Conservation (phyloP, 2,329 filamentous ascomycete genomes). For the Cladophialophora chaetospira region DNA sequence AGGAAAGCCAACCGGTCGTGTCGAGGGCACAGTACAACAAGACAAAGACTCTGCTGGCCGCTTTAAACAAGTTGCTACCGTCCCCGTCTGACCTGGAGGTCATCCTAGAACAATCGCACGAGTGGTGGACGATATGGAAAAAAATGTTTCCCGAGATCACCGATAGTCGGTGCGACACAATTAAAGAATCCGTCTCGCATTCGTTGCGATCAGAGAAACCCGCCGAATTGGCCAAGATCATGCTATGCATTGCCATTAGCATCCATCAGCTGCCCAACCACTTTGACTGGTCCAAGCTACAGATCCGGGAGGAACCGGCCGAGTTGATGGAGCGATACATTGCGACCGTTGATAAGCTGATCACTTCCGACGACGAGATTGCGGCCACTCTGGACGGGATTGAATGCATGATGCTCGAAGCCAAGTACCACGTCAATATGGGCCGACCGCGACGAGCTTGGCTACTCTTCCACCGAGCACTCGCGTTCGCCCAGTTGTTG, state of each 20-base stretch:
- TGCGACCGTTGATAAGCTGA: conserved; percentile 49
- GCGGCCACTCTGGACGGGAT: conserved; percentile 55
- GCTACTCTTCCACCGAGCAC: conserved; percentile 53
- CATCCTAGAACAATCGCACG: conserved; percentile 37
- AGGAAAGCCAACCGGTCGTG: conserved; percentile 35
- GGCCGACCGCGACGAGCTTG: conserved; percentile 59
- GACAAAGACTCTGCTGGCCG: conserved; percentile 31
- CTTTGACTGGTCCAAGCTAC: conserved; percentile 41
- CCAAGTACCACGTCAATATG: conserved; percentile 57
- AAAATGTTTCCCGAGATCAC: conserved; percentile 40
- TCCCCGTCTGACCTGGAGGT: conserved; percentile 37
- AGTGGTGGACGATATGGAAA: conserved; percentile 40
- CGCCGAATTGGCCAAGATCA: conserved; percentile 44
- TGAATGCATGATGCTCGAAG: conserved; percentile 54
- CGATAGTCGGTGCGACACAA: conserved; percentile 32
- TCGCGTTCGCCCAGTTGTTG: conserved; percentile 56
- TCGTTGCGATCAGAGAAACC: conserved; percentile 41
- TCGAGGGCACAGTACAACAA: conserved; percentile 35
- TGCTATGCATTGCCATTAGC: conserved; percentile 49
- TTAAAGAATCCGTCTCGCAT: conserved; percentile 42
- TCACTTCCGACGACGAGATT: conserved; percentile 54
- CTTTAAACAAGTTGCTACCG: conserved; percentile 41
- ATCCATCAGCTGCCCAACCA: conserved; percentile 45
- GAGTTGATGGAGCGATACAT: conserved; percentile 51
- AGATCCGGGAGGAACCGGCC: conserved; percentile 44